Conservation (phyloP, 2,329 filamentous ascomycete species). For the Xylaria arbuscula region DNA sequence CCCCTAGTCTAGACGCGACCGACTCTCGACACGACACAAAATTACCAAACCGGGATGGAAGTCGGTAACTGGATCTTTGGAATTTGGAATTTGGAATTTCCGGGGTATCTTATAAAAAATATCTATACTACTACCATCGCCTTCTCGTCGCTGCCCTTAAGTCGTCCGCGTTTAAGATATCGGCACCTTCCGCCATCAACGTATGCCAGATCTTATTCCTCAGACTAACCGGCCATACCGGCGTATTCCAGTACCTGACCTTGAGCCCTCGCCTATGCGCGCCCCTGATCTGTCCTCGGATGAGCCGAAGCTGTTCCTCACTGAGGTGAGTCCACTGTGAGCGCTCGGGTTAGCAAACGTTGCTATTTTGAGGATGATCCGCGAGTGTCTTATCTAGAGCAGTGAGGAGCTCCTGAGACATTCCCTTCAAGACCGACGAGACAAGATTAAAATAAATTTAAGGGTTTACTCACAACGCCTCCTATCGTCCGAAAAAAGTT, state of each 20-base stretch:
- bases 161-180: slow-evolving; percentile 72
- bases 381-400: background rate
- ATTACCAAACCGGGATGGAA: too few relatives aligned
- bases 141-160: slow-evolving; percentile 58
- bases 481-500: slow-evolving; percentile 63
- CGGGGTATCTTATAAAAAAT: slow-evolving; percentile 8
- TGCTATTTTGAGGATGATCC: background rate
- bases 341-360: background rate
- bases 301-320: slow-evolving; percentile 53
- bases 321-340: slow-evolving; percentile 54
- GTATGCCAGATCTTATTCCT: slow-evolving; percentile 68
- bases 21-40: too few relatives aligned
- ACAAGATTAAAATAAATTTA: background rate
- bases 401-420: background rate
- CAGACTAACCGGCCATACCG: slow-evolving; percentile 65
- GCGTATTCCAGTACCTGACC: slow-evolving; percentile 70
- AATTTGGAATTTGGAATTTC: slow-evolving; percentile 4
- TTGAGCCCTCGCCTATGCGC: slow-evolving; percentile 63
- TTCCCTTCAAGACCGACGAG: background rate
- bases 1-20: too few relatives aligned
- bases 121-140: slow-evolving; percentile 51
- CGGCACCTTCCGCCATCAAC: slow-evolving; percentile 66
- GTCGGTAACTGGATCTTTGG: too few relatives aligned
- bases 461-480: slow-evolving; percentile 48
- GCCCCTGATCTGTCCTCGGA: slow-evolving; percentile 57